These are phyloP conservation scores for Colletotrichum sp. DNA, from an alignment of 2,329 filamentous ascomycete species.

Conservation along the genomic window DNA sequence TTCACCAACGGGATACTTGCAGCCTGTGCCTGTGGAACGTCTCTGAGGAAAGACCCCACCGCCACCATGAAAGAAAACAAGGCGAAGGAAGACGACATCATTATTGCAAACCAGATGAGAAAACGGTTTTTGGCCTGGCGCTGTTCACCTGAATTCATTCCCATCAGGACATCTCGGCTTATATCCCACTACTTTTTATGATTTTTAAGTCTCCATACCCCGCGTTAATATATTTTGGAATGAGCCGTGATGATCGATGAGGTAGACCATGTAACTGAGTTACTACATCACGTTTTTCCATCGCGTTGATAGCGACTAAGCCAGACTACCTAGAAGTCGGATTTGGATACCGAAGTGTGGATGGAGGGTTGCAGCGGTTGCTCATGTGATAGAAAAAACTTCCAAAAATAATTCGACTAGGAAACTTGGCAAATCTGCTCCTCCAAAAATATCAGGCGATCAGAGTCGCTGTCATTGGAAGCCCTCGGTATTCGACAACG, in stretches of 20 bases:
- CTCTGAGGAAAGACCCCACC: background rate
- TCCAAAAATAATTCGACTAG: background rate
- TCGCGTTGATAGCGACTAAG: background rate
- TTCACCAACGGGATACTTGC: background rate
- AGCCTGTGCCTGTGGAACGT: background rate
- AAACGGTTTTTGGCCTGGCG: background rate
- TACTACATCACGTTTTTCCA: background rate
- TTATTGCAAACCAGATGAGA: background rate
- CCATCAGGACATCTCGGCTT: background rate
- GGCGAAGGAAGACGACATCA: background rate
- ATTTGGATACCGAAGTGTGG: background rate
- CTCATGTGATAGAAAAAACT: background rate
- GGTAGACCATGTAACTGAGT: accelerated
- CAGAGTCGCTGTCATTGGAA: background rate
- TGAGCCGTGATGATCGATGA: background rate
- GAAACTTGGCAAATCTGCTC: background rate
- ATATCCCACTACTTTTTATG: background rate
- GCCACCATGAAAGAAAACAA: background rate
- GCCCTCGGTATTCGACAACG: conserved; percentile 30
- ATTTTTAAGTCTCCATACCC: background rate
- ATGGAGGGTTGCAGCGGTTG: background rate
- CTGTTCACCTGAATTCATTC: background rate
- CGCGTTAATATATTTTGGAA: background rate
- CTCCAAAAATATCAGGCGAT: conserved; percentile 27
- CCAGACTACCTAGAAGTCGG: background rate